phyloP scores from a whole-genome alignment of 305 asterid species.

The Fraxinus greggii region DNA sequence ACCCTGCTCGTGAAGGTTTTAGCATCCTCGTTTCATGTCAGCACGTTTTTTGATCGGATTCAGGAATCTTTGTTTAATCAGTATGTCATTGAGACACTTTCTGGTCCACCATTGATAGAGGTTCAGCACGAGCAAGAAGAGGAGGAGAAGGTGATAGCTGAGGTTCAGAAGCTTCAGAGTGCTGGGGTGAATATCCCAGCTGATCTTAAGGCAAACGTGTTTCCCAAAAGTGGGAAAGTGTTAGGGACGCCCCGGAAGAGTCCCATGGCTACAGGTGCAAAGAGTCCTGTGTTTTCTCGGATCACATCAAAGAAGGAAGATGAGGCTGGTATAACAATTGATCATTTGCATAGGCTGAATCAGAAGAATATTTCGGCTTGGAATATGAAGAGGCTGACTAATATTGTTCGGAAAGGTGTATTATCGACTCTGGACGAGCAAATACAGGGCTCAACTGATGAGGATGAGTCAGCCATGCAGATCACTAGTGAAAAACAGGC shows the following conservation, averaged over 20 bases:
- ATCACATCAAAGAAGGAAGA: constrained; percentile 4
- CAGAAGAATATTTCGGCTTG: constrained; percentile 24
- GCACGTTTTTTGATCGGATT: neutral
- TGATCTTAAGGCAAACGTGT: constrained; percentile 4
- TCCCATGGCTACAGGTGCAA: neutral
- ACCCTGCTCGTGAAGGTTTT: constrained; percentile 50
- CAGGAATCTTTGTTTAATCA: constrained; percentile 19
- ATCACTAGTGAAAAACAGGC: constrained; percentile 33
- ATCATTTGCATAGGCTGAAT: constrained; percentile 26
- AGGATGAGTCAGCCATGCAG: constrained; percentile 19
- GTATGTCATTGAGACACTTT: constrained; percentile 22
- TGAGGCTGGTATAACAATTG: constrained; percentile 17
- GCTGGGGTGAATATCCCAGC: constrained; percentile 11
- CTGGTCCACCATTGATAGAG: constrained; percentile 23
- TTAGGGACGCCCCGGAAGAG: constrained; percentile 2
- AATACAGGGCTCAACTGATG: constrained; percentile 3
- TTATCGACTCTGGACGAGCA: constrained; percentile 16
- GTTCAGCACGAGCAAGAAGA: constrained; percentile 7
- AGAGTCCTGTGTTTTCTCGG: constrained; percentile 4
- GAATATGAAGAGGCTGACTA: constrained; percentile 26
- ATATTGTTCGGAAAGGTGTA: constrained; percentile 18
- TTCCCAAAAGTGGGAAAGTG: constrained; percentile 10
- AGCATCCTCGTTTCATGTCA: constrained; percentile 33
- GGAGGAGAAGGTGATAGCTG: constrained; percentile 19
- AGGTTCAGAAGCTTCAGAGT: constrained; percentile 19